These are phyloP conservation scores for Aspergillus alliaceus DNA, from an alignment of 2,329 filamentous ascomycete species.

Conservation along the genomic window DNA sequence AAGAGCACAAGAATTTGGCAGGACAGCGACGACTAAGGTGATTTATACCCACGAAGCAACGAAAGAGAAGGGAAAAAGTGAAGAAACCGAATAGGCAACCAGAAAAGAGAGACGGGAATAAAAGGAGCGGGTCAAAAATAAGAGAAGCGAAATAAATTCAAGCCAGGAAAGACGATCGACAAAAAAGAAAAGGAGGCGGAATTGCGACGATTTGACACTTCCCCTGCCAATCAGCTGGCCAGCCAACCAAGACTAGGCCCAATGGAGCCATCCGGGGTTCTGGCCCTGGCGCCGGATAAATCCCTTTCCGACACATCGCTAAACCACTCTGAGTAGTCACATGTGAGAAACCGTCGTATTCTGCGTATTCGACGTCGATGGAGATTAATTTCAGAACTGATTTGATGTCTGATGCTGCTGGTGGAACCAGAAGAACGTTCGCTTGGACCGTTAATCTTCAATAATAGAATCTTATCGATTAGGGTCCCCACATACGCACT, in stretches of 20 bases:
- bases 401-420: neutral
- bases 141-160: neutral
- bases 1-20: constrained; percentile 2
- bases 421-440: constrained; percentile 1
- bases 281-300: constrained; percentile 5
- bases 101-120: constrained; percentile 2
- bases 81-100: neutral
- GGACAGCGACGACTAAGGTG: neutral
- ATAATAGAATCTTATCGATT: neutral
- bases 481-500: neutral
- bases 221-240: constrained; percentile 19
- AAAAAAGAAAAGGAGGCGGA: constrained; percentile 24
- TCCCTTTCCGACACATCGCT: neutral
- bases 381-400: neutral
- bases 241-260: constrained; percentile 13
- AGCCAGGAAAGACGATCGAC: neutral
- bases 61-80: neutral
- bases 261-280: constrained; percentile 12
- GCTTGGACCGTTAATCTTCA: neutral
- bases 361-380: neutral
- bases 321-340: neutral
- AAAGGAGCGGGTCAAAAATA: constrained; percentile 5
- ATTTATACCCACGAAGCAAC: neutral
- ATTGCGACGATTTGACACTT: constrained; percentile 16
- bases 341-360: neutral